Conservation (phyloP, 352 stramenopile species). For the Hyaloperonospora arabidopsidis region DNA sequence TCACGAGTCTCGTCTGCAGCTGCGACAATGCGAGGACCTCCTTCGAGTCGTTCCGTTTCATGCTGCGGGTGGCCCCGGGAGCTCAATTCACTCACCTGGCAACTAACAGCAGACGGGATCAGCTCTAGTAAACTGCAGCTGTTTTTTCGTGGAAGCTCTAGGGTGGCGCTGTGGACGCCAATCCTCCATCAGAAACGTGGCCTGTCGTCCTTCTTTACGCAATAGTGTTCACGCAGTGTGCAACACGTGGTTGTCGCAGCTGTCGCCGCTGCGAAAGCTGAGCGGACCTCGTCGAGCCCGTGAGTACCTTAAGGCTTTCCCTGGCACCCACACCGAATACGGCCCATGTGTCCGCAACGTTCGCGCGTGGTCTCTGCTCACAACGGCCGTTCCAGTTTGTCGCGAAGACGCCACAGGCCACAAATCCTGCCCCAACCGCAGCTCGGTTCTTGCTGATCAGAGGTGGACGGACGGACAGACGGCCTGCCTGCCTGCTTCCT, state of each 20-base stretch:
- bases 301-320: conserved; percentile 19
- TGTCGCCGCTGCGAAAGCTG: neutral
- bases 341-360: conserved; percentile 12
- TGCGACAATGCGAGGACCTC: too few relatives aligned
- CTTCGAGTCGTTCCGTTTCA: too few relatives aligned
- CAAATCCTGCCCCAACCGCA: conserved; percentile 28
- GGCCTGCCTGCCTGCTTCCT: too few relatives aligned
- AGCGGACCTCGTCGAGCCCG: conserved; percentile 13
- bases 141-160: conserved; percentile 10
- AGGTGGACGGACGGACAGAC: conserved; percentile 19
- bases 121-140: neutral
- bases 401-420: conserved; percentile 14
- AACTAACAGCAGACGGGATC: neutral
- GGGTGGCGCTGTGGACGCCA: conserved; percentile 13
- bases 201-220: conserved; percentile 3
- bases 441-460: conserved; percentile 16
- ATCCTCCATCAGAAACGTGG: conserved; percentile 11
- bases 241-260: conserved; percentile 1
- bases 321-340: neutral
- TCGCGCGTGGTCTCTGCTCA: conserved; percentile 15
- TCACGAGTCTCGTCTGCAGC: neutral
- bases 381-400: conserved; percentile 28
- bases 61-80: neutral
- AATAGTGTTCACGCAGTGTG: neutral
- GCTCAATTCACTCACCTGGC: neutral